Evolutionary conservation across 2,329 filamentous ascomycete genomes (phyloP).

Genomic region (Cladophialophora bantiana): DNA sequence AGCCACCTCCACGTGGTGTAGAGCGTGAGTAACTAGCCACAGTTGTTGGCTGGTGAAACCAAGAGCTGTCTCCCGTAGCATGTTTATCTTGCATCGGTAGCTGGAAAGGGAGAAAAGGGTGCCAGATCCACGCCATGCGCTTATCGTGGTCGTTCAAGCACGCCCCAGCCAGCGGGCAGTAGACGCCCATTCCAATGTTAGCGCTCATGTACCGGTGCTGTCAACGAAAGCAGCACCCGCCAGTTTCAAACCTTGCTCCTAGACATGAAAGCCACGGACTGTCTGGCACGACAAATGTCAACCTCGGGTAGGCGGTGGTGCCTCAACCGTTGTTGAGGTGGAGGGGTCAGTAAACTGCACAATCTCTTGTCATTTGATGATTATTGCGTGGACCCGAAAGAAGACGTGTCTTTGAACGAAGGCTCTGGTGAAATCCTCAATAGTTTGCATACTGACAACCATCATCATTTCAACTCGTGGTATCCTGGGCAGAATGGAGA

Average conservation of each 20-base stretch:
- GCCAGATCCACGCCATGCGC: not conserved
- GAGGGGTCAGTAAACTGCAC: not conserved
- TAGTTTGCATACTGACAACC: too few species aligned
- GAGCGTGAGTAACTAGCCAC: conserved; percentile 5
- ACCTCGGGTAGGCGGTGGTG: not conserved
- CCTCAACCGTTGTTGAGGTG: not conserved
- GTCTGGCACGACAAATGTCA: not conserved
- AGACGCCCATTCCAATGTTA: not conserved
- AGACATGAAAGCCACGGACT: not conserved
- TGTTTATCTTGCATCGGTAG: not conserved
- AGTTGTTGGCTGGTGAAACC: conserved; percentile 4
- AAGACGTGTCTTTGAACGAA: not conserved
- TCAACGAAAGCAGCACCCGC: not conserved
- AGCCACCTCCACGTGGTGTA: conserved; percentile 3
- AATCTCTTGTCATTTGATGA: not conserved
- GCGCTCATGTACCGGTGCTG: not conserved
- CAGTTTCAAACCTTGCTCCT: not conserved
- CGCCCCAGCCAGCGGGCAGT: not conserved
- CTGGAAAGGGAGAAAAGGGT: not conserved
- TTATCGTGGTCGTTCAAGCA: not conserved
- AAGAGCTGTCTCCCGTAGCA: not conserved
- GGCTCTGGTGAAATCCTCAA: not conserved
- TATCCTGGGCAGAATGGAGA: too few species aligned
- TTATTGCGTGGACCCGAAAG: not conserved
- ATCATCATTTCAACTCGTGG: too few species aligned